phyloP scores from a whole-genome alignment of 129 eudicot genomes.

The Chrysanthemum seticuspe region DNA sequence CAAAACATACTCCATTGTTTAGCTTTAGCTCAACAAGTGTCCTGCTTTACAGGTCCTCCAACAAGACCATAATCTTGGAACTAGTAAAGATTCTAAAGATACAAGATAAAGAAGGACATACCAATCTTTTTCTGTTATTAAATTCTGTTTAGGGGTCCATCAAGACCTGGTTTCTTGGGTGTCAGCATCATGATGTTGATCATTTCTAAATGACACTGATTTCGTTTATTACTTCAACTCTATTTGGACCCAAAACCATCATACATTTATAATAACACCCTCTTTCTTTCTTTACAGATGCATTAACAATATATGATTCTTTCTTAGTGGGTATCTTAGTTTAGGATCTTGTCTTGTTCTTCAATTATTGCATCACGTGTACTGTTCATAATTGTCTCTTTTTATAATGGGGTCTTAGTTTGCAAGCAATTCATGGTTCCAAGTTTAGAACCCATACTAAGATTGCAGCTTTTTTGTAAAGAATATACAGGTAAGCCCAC shows the following conservation, averaged over 20 bases:
- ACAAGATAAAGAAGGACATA: not conserved
- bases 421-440: slow-evolving; percentile 2
- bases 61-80: slow-evolving; percentile 21
- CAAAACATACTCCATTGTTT: slow-evolving; percentile 32
- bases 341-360: slow-evolving; percentile 5
- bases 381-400: not conserved
- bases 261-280: slow-evolving; percentile 2
- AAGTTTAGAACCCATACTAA: not conserved
- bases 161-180: slow-evolving; percentile 31
- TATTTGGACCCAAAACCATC: slow-evolving; percentile 25
- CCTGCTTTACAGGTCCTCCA: slow-evolving; percentile 56
- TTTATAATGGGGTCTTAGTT: not conserved
- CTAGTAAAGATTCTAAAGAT: slow-evolving; percentile 4
- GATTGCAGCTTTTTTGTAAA: slow-evolving; percentile 13
- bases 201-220: slow-evolving; percentile 13
- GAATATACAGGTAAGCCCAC: slow-evolving; percentile 28
- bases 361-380: slow-evolving; percentile 23
- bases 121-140: slow-evolving; percentile 13
- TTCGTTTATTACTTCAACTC: slow-evolving; percentile 19
- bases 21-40: slow-evolving; percentile 39
- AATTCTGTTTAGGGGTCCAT: slow-evolving; percentile 25
- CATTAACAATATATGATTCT: slow-evolving; percentile 7
- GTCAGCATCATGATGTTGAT: slow-evolving; percentile 21
- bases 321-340: slow-evolving; percentile 13
- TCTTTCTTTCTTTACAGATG: slow-evolving; percentile 27